Base-by-base conservation (phyloP, 2,329 filamentous ascomycete genomes). In the Septoria linicola region DNA sequence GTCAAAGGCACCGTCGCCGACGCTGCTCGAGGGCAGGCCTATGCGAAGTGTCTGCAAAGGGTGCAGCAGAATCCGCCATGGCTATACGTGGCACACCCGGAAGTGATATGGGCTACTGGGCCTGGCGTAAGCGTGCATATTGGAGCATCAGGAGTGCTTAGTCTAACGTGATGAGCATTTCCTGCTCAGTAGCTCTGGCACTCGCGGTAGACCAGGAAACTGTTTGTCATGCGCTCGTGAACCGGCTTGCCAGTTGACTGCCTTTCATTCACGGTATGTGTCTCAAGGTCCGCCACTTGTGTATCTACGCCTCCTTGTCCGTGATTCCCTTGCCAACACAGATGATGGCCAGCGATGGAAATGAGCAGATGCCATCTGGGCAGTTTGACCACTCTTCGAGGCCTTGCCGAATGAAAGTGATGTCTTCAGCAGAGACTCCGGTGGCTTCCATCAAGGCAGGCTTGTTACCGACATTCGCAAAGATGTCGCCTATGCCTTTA, bases 1-100 rank as follows among this genome's bases (percentile, higher is more conserved):
- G 50, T 44, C 5, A 53, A 31, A 16, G 13, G 5, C 5, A 4
- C 21, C 1, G 30, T 35, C 13, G n/a, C 21, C 16, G 42, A 25
- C 16, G 25, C 4, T 10, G 37, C 41, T 23, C 30, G 44, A 8
- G 43, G 40, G 16, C 36, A 43, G 8, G 21, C 20, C 10, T 53
- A 48, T 32, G 50, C 43, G 3, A 41, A 41, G 17, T 53, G 50
- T 42, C 27, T 48, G 37, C 37, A 42, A 14, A 41, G 37, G 20
- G 3, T 53, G 17, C 42, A 48, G 21, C 16, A 48, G 31, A 53
- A 48, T n/a, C 50, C 50, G n/a, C 50, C 50, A 1, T 53, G 50
- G 43, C 23, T 48, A 3, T 53, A 53, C 30, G 16, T 53, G 4
- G 43, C 50, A 5, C 50, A 53, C 49, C 50, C 50, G 4, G 37